Base-by-base conservation (phyloP, 2,329 filamentous ascomycete genomes). In the Pestalotiopsis sp. region DNA sequence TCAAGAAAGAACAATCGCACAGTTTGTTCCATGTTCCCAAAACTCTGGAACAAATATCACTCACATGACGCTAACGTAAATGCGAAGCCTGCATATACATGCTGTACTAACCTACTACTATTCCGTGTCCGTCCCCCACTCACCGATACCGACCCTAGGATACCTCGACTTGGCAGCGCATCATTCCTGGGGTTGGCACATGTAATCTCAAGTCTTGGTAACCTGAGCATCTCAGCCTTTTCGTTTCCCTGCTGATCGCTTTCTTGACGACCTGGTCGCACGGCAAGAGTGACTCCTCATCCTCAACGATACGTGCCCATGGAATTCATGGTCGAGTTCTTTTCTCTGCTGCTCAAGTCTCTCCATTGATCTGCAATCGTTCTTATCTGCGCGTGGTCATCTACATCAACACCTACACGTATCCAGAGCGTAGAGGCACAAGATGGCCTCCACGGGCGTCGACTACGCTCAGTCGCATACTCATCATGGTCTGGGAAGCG, bases 311-410 rank as follows among this genome's bases (percentile, higher is more conserved):
- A 11, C n/a, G 9, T n/a, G n/a, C 68, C 64, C 69, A 74, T 74
- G 72, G 72, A 72, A 66, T 73, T 74, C 67, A 68, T 70, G 14
- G 31, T 68, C 45, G 70, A 74, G 62, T 74, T 73, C 70, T 73
- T 74, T 67, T 72, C 70, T 67, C 71, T 74, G 20, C 52, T 74
- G 39, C 71, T 73, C 52, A 73, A 73, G 31, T 39, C 59, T 20
- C 31, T 62, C 11, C 59, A 62, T 39, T 36, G 17, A 59, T 27
- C 57, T 27, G 45, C 27, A n/a, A 25, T 13, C 45, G 27, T 17
- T 57, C 62, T 63, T 69, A 57, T 58, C 41, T 25, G 64, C n/a
- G 60, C 66, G 23, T 7, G 13, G 13, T 17, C 27, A n/a, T 7
- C 23, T 59, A 13, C 25, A 59, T 11, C n/a, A 39, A 36, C 11